phyloP scores from a whole-genome alignment of 352 stramenopile species.

The Phytopythium ostracodes region DNA sequence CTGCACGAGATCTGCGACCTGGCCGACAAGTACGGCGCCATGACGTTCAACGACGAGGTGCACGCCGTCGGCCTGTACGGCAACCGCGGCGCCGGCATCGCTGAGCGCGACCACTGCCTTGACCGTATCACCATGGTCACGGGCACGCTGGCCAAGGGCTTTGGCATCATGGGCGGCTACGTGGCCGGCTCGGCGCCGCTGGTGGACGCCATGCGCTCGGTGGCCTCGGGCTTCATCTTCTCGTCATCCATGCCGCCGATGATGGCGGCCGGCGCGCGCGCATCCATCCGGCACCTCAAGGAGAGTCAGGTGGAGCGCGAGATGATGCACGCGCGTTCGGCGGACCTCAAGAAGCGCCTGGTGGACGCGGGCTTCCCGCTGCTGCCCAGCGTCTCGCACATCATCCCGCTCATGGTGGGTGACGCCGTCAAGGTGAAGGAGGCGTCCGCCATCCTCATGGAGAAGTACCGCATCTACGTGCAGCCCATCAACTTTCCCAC shows the following conservation, averaged over 20 bases:
- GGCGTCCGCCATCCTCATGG: constrained; percentile 86
- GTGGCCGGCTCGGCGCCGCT: constrained; percentile 79
- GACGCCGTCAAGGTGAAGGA: constrained; percentile 88
- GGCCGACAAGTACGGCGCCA: constrained; percentile 89
- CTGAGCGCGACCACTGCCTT: constrained; percentile 83
- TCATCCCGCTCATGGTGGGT: constrained; percentile 87
- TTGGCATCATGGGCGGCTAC: constrained; percentile 90
- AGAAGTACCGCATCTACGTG: constrained; percentile 90
- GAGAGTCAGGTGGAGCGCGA: constrained; percentile 78
- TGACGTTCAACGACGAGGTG: constrained; percentile 91
- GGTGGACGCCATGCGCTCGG: constrained; percentile 87
- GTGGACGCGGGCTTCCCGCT: constrained; percentile 83
- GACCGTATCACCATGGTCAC: constrained; percentile 89
- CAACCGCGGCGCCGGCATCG: constrained; percentile 79
- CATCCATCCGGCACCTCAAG: constrained; percentile 82
- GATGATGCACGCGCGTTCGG: constrained; percentile 80
- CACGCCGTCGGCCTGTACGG: constrained; percentile 89
- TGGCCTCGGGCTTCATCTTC: constrained; percentile 88
- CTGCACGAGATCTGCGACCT: constrained; percentile 84
- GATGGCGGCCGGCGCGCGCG: constrained; percentile 74
- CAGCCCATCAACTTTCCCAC: constrained; percentile 93
- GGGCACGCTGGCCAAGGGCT: constrained; percentile 88
- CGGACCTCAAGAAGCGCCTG: constrained; percentile 80
- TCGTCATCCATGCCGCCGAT: constrained; percentile 88
- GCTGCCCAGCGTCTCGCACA: constrained; percentile 85